Evolutionary conservation across 768 basidiomycete genomes (phyloP).

Genomic region (Galerina marginata): DNA sequence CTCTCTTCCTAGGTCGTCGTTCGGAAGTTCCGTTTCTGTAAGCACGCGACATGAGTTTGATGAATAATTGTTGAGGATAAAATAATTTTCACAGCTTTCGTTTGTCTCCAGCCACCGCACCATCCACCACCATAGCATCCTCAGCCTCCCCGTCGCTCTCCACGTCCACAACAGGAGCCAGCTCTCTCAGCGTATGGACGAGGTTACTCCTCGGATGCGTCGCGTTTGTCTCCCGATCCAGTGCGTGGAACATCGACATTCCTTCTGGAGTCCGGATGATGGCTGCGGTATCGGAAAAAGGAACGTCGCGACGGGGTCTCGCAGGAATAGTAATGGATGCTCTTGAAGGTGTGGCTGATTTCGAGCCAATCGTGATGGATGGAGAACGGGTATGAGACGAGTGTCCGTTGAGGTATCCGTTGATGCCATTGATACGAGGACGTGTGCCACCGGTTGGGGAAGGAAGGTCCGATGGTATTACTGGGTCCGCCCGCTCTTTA

Average conservation of each 20-base stretch:
- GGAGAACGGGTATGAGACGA: slow-evolving; percentile 44
- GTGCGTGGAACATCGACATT: slow-evolving; percentile 70
- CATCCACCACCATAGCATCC: slow-evolving; percentile 32
- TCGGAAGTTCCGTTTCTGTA: slow-evolving; percentile 41
- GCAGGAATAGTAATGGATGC: slow-evolving; percentile 29
- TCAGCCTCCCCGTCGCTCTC: slow-evolving; percentile 33
- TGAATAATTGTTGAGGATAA: too few relatives aligned
- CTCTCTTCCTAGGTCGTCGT: slow-evolving; percentile 65
- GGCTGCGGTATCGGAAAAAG: slow-evolving; percentile 71
- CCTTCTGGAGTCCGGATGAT: slow-evolving; percentile 72
- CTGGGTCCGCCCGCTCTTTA: slow-evolving; percentile 77
- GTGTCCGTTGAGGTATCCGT: slow-evolving; percentile 46
- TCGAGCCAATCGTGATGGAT: slow-evolving; percentile 30
- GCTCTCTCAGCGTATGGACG: slow-evolving; percentile 39
- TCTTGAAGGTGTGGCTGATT: slow-evolving; percentile 31
- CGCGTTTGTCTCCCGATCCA: slow-evolving; percentile 58
- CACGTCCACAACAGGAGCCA: slow-evolving; percentile 41
- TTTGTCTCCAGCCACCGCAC: slow-evolving; percentile 56
- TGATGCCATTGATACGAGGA: slow-evolving; percentile 46
- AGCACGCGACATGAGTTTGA: slow-evolving; percentile 10
- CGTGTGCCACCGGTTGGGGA: slow-evolving; percentile 33
- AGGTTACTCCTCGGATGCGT: slow-evolving; percentile 22
- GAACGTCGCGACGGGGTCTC: slow-evolving; percentile 43
- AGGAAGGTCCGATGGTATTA: slow-evolving; percentile 57
- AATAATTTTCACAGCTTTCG: slow-evolving; percentile 55